Percentiles rank a stretch among this genome's conserved stretches.
These are phyloP conservation scores for Aegle marmelos DNA, from an alignment of 345 rosid genomes.

Conservation along the genomic window DNA sequence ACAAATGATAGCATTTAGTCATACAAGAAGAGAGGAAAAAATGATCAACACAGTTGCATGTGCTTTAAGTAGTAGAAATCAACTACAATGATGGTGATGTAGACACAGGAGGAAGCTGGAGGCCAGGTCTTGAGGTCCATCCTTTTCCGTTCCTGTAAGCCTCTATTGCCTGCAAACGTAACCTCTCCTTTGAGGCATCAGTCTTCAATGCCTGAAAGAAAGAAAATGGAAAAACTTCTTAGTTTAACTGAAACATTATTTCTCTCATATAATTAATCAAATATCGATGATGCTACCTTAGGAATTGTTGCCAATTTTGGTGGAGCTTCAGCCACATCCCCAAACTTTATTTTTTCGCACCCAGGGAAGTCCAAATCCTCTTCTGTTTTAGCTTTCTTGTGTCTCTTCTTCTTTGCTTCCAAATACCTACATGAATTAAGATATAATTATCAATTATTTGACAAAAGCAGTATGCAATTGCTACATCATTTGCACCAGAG, in stretches of 20 bases:
- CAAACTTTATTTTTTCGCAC: conserved; percentile 64
- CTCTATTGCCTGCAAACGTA: conserved; percentile 70
- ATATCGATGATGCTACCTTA: conserved; percentile 40
- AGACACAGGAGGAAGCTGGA: conserved; percentile 40
- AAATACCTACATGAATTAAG: conserved; percentile 42
- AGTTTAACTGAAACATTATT: background rate
- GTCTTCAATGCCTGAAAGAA: conserved; percentile 48
- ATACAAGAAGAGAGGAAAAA: background rate
- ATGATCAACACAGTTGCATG: background rate
- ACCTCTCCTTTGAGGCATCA: conserved; percentile 68
- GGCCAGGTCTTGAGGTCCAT: conserved; percentile 74
- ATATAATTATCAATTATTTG: background rate
- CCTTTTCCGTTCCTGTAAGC: conserved; percentile 69
- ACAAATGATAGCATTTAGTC: background rate
- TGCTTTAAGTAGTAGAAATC: background rate
- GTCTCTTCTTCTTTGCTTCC: conserved; percentile 75
- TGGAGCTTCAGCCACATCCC: conserved; percentile 87
- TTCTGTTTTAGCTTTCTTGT: conserved; percentile 40
- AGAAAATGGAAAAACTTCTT: background rate
- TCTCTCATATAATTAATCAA: background rate
- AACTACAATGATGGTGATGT: conserved; percentile 15
- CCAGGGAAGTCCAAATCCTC: conserved; percentile 62
- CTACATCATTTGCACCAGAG: background rate
- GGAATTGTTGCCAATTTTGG: conserved; percentile 63
- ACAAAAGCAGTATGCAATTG: background rate